Evolutionary conservation across 169 alveolate genomes (phyloP).

Genomic region (Plasmodium berghei): DNA sequence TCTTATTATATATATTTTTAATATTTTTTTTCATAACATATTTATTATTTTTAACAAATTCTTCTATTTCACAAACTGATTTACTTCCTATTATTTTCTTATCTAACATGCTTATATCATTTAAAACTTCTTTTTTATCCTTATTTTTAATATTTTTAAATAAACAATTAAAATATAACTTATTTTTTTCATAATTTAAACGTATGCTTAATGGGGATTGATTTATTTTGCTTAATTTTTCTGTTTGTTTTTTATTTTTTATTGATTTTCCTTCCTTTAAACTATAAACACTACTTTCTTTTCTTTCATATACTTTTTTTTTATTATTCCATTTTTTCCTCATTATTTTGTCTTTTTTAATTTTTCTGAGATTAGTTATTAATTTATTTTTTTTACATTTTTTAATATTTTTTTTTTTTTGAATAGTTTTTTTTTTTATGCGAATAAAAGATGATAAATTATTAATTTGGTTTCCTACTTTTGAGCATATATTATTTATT

Average conservation of each 20-base stretch:
- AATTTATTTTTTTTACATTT: background rate
- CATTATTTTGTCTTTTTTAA: background rate
- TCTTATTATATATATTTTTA: conserved; percentile 11
- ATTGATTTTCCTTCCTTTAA: conserved; percentile 1
- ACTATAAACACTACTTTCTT: background rate
- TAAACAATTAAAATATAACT: conserved; percentile 20
- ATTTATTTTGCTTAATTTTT: background rate
- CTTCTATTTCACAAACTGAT: background rate
- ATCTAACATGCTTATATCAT: background rate
- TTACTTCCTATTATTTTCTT: background rate
- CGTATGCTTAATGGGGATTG: background rate
- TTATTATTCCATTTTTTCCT: background rate
- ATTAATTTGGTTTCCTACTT: background rate
- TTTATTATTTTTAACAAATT: conserved; percentile 3
- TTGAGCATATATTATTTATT: background rate
- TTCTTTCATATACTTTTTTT: background rate
- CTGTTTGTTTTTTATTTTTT: background rate
- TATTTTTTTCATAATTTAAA: conserved; percentile 9
- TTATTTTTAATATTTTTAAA: conserved; percentile 7
- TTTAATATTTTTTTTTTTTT: conserved; percentile 12
- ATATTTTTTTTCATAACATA: conserved; percentile 12
- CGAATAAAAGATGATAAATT: background rate
- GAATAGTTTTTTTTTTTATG: conserved; percentile 19
- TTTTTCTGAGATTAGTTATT: background rate
- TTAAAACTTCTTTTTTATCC: background rate